Percentiles rank a stretch among this genome's conserved stretches.
Evolutionary conservation across 2,329 filamentous ascomycete species (phyloP).

Genomic region (Botrytis fragariae): DNA sequence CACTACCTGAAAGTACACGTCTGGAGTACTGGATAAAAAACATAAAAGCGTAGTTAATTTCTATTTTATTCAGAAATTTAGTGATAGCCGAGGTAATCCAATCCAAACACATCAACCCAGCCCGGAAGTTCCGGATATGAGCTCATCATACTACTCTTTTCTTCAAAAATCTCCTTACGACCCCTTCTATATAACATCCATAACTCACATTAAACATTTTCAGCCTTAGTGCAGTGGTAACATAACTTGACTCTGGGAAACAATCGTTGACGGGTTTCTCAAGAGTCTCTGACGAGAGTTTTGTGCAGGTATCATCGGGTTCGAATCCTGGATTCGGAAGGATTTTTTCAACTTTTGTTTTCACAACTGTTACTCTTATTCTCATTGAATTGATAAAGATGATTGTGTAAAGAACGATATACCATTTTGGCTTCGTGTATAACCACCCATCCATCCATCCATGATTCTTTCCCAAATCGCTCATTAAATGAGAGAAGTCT

Average conservation of each 20-base stretch:
- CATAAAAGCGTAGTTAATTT: background rate
- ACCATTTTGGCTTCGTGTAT: background rate
- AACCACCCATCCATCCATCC: background rate
- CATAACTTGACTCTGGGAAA: too few relatives aligned
- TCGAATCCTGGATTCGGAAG: background rate
- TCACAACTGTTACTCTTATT: background rate
- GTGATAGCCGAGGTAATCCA: background rate
- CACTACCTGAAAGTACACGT: too few relatives aligned
- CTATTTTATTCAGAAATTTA: background rate
- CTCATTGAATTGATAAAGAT: background rate
- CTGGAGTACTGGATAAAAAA: background rate
- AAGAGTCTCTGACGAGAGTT: rapidly evolving
- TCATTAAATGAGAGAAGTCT: background rate
- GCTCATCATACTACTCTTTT: background rate
- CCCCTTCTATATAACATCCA: background rate
- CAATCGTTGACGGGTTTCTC: background rate
- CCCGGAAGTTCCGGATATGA: background rate
- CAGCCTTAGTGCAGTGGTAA: background rate
- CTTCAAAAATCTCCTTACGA: too few relatives aligned
- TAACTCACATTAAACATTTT: background rate
- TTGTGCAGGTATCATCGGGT: background rate
- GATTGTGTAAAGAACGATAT: background rate
- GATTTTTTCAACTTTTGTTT: background rate
- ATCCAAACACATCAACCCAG: background rate
- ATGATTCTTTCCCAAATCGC: background rate